Base-by-base conservation (phyloP, 768 basidiomycete genomes). In the Boletales sp. region DNA sequence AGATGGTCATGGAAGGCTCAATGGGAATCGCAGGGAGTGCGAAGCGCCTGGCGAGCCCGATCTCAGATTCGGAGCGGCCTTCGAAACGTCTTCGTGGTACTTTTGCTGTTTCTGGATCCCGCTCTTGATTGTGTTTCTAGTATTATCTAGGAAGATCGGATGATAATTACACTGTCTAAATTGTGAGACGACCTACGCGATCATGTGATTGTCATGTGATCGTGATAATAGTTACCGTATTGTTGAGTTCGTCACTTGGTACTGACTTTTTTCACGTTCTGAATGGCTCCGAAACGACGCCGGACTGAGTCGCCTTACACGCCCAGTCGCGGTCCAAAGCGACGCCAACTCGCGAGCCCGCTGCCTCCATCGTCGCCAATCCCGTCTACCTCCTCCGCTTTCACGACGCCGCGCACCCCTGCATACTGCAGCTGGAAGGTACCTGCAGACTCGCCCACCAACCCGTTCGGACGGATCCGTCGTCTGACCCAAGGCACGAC, bases 391-490 rank as follows among this genome's bases (percentile, higher is more conserved):
- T 63, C 60, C 15, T 60, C 60, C 27, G 51, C 48, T 5, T 58
- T 58, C 32, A 58, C 67, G 21, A 64, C 72, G 0, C 62, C 72
- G 3, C 67, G 67, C 50, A 76, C 75, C 3, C 73, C 77, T 1
- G 53, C 65, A 15, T 56, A 47, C n/a, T n/a, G n/a, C 75, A 75
- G 61, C 64, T 80, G 47, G 66, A 71, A 44, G 57, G 67, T 61
- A 1, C 82, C 85, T 5, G 78, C 72, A 7, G 86, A 88, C 68
- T 86, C 85, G 0, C 86, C 86, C 0, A 77, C 81, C 4, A 87
- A 87, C 56, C 86, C 86, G 0, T 83, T 87, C 51, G 83, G 84
- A 14, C 70, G 82, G 40, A 79, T 78, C 41, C 73, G 76, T 15
- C 71, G 72, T 13, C 69, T 68, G 5, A 66, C 65, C 0, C 61